phyloP scores from a whole-genome alignment of 2,329 filamentous ascomycete species.

The Cercospora citrullina region DNA sequence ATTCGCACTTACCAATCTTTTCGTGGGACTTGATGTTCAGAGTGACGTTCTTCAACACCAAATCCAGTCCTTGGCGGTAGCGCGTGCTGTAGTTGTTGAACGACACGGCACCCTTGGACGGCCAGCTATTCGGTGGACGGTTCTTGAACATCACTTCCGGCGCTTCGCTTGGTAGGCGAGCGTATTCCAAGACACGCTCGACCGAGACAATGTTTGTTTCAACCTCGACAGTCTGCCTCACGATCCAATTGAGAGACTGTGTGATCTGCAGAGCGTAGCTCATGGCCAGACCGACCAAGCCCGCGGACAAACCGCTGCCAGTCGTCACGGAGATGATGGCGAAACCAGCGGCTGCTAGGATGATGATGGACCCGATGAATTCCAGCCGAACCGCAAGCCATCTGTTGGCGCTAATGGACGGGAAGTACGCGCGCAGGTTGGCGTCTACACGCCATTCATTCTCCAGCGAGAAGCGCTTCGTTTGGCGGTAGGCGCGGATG shows the following conservation, averaged over 20 bases:
- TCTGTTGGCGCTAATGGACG: slow-evolving; percentile 83
- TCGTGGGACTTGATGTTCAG: slow-evolving; percentile 93
- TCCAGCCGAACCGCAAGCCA: slow-evolving; percentile 95
- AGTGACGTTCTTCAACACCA: slow-evolving; percentile 90
- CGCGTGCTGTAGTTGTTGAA: slow-evolving; percentile 94
- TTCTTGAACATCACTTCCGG: slow-evolving; percentile 89
- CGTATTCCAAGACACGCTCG: slow-evolving; percentile 95
- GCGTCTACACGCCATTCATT: slow-evolving; percentile 98
- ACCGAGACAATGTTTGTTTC: slow-evolving; percentile 99
- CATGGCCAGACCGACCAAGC: slow-evolving; percentile 89
- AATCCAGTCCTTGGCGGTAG: slow-evolving; percentile 84
- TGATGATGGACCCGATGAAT: slow-evolving; percentile 92
- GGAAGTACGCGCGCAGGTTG: slow-evolving; percentile 91
- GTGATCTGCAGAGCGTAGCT: slow-evolving; percentile 97
- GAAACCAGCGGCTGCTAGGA: slow-evolving; percentile 80
- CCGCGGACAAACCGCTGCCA: slow-evolving; percentile 64
- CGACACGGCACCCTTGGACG: slow-evolving; percentile 79
- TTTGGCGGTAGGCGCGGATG: slow-evolving; percentile 90
- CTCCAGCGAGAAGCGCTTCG: slow-evolving; percentile 82
- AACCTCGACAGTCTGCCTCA: slow-evolving; percentile 97
- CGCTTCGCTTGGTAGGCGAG: slow-evolving; percentile 84
- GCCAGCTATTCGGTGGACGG: slow-evolving; percentile 87
- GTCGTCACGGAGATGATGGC: slow-evolving; percentile 76
- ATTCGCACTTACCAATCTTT: slow-evolving; percentile 69
- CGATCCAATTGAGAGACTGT: slow-evolving; percentile 97